Evolutionary conservation across 2,329 filamentous ascomycete genomes (phyloP).

Genomic region (Fusarium citri): DNA sequence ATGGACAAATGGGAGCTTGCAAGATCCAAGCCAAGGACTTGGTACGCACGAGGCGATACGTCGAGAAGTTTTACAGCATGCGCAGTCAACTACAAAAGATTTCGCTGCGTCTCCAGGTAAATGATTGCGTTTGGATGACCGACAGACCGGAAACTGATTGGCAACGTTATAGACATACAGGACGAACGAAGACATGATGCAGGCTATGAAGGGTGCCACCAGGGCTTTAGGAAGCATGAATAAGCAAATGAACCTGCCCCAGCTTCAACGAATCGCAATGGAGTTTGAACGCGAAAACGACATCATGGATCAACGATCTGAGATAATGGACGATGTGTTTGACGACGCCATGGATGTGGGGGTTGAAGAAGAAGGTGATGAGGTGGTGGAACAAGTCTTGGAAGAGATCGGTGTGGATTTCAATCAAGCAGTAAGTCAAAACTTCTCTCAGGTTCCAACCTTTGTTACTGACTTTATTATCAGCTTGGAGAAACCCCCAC

Average conservation of each 20-base stretch:
- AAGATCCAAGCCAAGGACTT: slow-evolving; percentile 99
- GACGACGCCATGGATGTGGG: slow-evolving; percentile 93
- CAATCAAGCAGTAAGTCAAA: slow-evolving; percentile 80
- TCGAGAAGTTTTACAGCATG: slow-evolving; percentile 99
- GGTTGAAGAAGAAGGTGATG: slow-evolving; percentile 94
- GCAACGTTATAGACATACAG: slow-evolving; percentile 78
- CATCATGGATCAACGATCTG: slow-evolving; percentile 98
- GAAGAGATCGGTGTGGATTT: slow-evolving; percentile 97
- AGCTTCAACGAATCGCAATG: slow-evolving; percentile 96
- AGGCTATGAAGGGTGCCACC: slow-evolving; percentile 98
- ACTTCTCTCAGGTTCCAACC: slow-evolving; percentile 31
- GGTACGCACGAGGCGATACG: slow-evolving; percentile 90
- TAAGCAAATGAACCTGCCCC: slow-evolving; percentile 94
- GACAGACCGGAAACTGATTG: slow-evolving; percentile 24
- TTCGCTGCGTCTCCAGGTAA: slow-evolving; percentile 90
- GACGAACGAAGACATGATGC: slow-evolving; percentile 99
- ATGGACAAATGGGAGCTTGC: slow-evolving; percentile 97
- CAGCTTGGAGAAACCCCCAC: slow-evolving; percentile 93
- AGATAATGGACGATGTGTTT: slow-evolving; percentile 99
- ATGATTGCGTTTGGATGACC: background rate
- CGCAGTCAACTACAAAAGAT: slow-evolving; percentile 97
- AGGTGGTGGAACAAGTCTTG: slow-evolving; percentile 94
- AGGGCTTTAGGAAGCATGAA: slow-evolving; percentile 97
- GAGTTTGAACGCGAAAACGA: slow-evolving; percentile 99
- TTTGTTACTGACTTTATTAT: slow-evolving; percentile 33